phyloP scores from a whole-genome alignment of 2,329 filamentous ascomycete genomes.

The Aciculosporium take region DNA sequence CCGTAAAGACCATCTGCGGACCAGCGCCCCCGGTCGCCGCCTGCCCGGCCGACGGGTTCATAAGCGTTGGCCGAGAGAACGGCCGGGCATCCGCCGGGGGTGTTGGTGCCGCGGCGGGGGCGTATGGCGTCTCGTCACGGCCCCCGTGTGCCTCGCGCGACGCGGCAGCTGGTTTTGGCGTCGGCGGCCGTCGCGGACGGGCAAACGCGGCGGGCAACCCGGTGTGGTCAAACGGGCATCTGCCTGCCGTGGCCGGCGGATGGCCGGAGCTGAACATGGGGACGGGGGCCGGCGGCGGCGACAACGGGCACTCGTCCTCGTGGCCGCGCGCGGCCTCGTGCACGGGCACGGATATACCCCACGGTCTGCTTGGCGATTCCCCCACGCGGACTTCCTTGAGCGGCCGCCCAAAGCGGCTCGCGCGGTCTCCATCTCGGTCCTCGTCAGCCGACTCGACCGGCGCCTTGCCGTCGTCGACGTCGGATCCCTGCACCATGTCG shows the following conservation, averaged over 20 bases:
- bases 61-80: constrained; percentile 33
- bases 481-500: constrained; percentile 28
- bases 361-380: constrained; percentile 83
- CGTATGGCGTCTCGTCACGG: constrained; percentile 9
- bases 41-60: constrained; percentile 29
- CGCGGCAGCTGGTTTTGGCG: constrained; percentile 8
- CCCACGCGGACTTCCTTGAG: constrained; percentile 84
- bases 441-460: constrained; percentile 27
- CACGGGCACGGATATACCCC: constrained; percentile 74
- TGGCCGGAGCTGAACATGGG: constrained; percentile 29
- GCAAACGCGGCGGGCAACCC: constrained; percentile 26
- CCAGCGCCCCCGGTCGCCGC: constrained; percentile 14
- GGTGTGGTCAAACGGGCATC: constrained; percentile 45
- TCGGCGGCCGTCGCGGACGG: constrained; percentile 8
- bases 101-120: neutral
- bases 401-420: constrained; percentile 67
- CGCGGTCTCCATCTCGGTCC: constrained; percentile 48
- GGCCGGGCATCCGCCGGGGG: constrained; percentile 6
- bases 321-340: constrained; percentile 25
- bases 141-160: constrained; percentile 3
- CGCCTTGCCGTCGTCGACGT: constrained; percentile 25
- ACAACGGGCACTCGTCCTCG: constrained; percentile 29
- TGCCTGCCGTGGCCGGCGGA: constrained; percentile 19
- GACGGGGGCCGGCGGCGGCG: constrained; percentile 44
- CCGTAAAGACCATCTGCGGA: constrained; percentile 75